These are phyloP conservation scores for Flaveria trinervia DNA, from an alignment of 129 eudicot genomes.

Conservation along the genomic window DNA sequence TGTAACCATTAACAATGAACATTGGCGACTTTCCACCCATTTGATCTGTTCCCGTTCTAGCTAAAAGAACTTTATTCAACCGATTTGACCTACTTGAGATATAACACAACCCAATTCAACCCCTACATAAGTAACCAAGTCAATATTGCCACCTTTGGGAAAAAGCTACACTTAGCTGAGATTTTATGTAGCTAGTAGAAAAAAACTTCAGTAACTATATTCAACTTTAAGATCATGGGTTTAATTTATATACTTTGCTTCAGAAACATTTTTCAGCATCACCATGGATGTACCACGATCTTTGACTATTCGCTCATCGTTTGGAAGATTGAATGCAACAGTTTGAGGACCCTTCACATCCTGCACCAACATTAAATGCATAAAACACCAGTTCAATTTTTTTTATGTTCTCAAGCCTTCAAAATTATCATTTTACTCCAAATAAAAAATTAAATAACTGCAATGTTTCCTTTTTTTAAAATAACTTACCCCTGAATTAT, in stretches of 20 bases:
- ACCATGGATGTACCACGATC: slow-evolving; percentile 99
- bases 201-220: background rate
- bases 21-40: background rate
- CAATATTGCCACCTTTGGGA: slow-evolving; percentile 13
- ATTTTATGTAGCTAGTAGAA: background rate
- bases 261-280: slow-evolving; percentile 95
- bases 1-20: background rate
- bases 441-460: background rate
- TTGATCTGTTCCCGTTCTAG: background rate
- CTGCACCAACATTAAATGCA: slow-evolving; percentile 42
- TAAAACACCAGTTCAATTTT: background rate
- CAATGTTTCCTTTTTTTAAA: slow-evolving; percentile 1
- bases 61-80: background rate
- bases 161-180: background rate
- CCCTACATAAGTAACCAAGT: background rate
- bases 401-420: background rate
- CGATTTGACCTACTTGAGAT: background rate
- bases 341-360: slow-evolving; percentile 99
- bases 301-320: slow-evolving; percentile 86
- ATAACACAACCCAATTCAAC: slow-evolving; percentile 14
- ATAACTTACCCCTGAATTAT: slow-evolving; percentile 84
- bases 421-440: slow-evolving; percentile 8
- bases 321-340: slow-evolving; percentile 94
- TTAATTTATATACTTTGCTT: slow-evolving; percentile 71
- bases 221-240: slow-evolving; percentile 12